Base-by-base conservation (phyloP, 2,329 filamentous ascomycete species). In the Aspergillus sp. region DNA sequence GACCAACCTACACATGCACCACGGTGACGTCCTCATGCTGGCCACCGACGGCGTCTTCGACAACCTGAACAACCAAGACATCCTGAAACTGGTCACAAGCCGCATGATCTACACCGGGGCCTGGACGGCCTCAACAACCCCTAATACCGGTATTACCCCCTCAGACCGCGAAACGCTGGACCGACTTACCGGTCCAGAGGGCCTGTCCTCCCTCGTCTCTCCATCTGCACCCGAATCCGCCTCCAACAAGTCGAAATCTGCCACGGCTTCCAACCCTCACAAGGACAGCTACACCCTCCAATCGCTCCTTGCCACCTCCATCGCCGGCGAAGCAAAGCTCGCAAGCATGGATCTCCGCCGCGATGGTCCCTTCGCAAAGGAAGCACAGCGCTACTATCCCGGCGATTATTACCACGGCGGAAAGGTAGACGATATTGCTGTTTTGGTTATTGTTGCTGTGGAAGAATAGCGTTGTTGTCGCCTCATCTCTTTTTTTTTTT, bases 31-130 rank as follows among this genome's bases (percentile, higher is more conserved):
- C 2, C 80, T 98, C n/a, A 78, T 99, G 17, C 90, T 99, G 65
- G 95, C 92, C 2, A 96, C 92, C 0, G 95, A 99, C 74, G 95
- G 95, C 4, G 89, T 98, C 4, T 95, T 95, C 84, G 95, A 99
- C 74, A 99, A 99, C 67, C 81, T 99, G 33, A 95, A 91, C 69
- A 90, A 92, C 68, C 90, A 96, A 69, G 92, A 99, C 64, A 88
- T 96, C 31, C 82, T 99, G 12, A 85, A 87, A 59, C 86, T 96
- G 52, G 87, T 93, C 24, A 93, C 88, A 64, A 82, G 83, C 49
- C 81, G 87, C 27, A 96, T 99, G 91, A 80, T 86, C 35, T 79
- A 82, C 14, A 79, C 82, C 4, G 88, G 89, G 3, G 92, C 90
- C 0, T 97, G 93, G 92, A 79, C 84, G 19, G 81, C 82, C 65